Evolutionary conservation across 208 protist genomes (phyloP).

Genomic region (Wallacemonas collosoma): DNA sequence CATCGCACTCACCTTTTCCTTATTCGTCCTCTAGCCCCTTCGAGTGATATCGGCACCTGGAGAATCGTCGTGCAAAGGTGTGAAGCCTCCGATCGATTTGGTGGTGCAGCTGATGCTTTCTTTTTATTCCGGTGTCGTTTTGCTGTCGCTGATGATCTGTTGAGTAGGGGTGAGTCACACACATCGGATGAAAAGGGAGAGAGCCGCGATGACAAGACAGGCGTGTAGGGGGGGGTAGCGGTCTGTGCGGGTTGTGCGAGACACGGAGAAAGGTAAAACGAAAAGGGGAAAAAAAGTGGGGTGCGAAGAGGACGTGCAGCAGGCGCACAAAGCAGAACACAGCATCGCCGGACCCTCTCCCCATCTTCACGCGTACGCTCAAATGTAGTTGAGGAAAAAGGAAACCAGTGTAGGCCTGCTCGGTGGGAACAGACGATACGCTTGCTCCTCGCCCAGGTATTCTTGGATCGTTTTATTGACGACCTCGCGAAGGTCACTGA

Average conservation of each 20-base stretch:
- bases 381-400: slow-evolving; percentile 63
- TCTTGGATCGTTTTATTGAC: slow-evolving; percentile 56
- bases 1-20: not conserved
- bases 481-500: slow-evolving; percentile 52
- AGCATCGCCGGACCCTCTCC: too few relatives aligned
- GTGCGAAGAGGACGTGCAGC: not conserved
- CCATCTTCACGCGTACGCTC: not conserved
- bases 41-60: too few relatives aligned
- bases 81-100: too few relatives aligned
- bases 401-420: slow-evolving; percentile 60
- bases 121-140: too few relatives aligned
- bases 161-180: too few relatives aligned
- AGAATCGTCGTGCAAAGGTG: too few relatives aligned
- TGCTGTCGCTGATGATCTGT: too few relatives aligned
- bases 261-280: slow-evolving; percentile 18
- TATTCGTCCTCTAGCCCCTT: not conserved
- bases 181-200: too few relatives aligned
- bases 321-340: too few relatives aligned
- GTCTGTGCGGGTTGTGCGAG: not conserved
- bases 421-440: slow-evolving; percentile 48
- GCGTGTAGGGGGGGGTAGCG: too few relatives aligned
- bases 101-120: too few relatives aligned
- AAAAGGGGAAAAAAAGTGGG: slow-evolving; percentile 11
- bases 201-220: too few relatives aligned
- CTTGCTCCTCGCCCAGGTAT: slow-evolving; percentile 47